Conservation (phyloP, 108 stramenopile genomes). For the Discostella stelligeroides region DNA sequence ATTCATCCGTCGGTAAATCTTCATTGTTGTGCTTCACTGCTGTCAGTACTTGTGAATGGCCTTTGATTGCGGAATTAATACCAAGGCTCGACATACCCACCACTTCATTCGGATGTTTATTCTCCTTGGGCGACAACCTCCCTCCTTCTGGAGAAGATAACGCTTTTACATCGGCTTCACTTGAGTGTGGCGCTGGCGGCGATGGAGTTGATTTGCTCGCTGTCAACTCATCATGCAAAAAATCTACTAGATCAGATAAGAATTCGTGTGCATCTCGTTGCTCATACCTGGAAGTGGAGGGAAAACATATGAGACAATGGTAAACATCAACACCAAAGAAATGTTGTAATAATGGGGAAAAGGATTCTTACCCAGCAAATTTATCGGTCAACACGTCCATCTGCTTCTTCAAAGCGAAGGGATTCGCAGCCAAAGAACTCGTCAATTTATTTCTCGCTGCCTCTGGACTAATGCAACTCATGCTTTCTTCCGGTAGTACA, state of each 20-base stretch:
- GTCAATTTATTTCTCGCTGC: slow-evolving; percentile 20
- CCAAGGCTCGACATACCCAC: not conserved
- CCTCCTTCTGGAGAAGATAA: not conserved
- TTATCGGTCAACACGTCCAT: slow-evolving; percentile 66
- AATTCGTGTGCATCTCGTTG: slow-evolving; percentile 89
- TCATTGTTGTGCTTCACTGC: not conserved
- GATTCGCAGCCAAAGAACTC: slow-evolving; percentile 36
- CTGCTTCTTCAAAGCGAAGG: slow-evolving; percentile 55
- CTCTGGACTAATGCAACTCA: not conserved
- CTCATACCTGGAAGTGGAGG: slow-evolving; percentile 19
- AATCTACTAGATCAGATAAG: slow-evolving; percentile 67
- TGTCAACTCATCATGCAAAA: slow-evolving; percentile 71
- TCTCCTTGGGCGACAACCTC: slow-evolving; percentile 13
- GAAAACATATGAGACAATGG: not conserved
- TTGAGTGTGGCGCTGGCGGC: not conserved
- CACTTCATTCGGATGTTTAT: slow-evolving; percentile 8
- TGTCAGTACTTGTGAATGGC: slow-evolving; percentile 1
- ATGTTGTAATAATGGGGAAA: too few species aligned
- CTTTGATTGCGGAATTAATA: slow-evolving; percentile 8
- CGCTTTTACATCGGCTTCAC: not conserved
- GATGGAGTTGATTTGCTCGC: slow-evolving; percentile 1
- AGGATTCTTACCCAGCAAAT: slow-evolving; percentile 55
- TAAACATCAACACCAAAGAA: too few species aligned
- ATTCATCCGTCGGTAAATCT: slow-evolving; percentile 62
- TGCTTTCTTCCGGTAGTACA: slow-evolving; percentile 22